Conservation (phyloP, 163 green algal genomes). For the Scenedesmus sp. region DNA sequence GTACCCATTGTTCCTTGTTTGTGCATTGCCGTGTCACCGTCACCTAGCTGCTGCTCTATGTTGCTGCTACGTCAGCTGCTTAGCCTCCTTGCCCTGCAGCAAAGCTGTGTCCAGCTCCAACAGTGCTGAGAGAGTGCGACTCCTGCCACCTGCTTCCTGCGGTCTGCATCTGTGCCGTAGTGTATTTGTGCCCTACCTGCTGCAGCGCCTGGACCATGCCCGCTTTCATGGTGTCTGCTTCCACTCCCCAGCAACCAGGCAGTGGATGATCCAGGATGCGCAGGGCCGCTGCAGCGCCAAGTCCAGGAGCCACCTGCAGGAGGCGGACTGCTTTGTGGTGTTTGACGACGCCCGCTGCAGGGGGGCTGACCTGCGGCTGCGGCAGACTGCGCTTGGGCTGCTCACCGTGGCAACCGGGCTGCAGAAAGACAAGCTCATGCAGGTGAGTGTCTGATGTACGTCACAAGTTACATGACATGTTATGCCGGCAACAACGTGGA, state of each 20-base stretch:
- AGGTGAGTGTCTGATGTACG: too few relatives aligned
- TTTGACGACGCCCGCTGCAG: constrained; percentile 70
- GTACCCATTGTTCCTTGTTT: neutral
- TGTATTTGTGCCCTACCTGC: constrained; percentile 26
- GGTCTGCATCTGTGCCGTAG: neutral
- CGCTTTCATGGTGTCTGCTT: constrained; percentile 64
- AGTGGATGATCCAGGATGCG: constrained; percentile 62
- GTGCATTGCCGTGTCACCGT: too few relatives aligned
- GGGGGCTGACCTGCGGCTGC: constrained; percentile 71
- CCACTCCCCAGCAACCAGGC: constrained; percentile 38
- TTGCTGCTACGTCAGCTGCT: too few relatives aligned
- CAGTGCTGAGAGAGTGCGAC: too few relatives aligned
- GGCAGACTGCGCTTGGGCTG: constrained; percentile 62
- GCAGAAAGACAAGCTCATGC: constrained; percentile 79
- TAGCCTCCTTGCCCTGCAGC: too few relatives aligned
- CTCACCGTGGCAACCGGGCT: constrained; percentile 68
- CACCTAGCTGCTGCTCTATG: too few relatives aligned
- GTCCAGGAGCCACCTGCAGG: constrained; percentile 53
- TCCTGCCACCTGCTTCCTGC: constrained; percentile 37
- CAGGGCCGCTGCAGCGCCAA: constrained; percentile 52
- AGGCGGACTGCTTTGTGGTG: constrained; percentile 61
- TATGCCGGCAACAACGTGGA: too few relatives aligned
- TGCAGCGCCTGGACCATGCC: constrained; percentile 13
- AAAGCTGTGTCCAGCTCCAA: too few relatives aligned
- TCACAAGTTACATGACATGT: too few relatives aligned